Conservation (phyloP, 2,329 filamentous ascomycete species). For the Pseudocercospora fuligena region DNA sequence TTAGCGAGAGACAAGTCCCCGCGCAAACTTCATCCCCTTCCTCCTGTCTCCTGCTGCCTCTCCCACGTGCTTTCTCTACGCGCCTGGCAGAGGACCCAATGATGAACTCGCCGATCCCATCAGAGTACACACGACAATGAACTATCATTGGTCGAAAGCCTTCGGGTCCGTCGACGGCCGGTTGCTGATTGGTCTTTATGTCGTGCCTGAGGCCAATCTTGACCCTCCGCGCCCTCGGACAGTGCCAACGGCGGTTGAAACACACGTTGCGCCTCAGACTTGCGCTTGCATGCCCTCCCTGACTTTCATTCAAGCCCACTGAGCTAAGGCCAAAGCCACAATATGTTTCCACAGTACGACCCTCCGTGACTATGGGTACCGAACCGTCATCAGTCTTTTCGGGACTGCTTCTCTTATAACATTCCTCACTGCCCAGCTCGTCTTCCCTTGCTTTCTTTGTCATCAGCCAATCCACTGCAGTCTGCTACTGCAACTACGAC, state of each 20-base stretch:
- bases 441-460: not conserved
- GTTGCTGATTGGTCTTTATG: not conserved
- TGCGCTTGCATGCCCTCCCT: not conserved
- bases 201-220: conserved; percentile 1
- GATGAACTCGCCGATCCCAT: not conserved
- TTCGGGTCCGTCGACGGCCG: conserved; percentile 7
- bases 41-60: not conserved
- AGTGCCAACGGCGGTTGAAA: not conserved
- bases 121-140: not conserved
- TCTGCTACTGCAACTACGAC: not conserved
- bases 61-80: not conserved
- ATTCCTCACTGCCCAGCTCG: not conserved
- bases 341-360: not conserved
- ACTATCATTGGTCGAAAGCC: not conserved
- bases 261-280: not conserved
- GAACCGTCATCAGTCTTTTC: not conserved
- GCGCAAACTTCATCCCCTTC: not conserved
- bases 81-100: not conserved
- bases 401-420: not conserved
- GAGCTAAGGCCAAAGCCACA: conserved; percentile 2
- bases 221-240: not conserved
- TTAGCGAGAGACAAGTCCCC: not conserved
- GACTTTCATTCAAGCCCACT: not conserved
- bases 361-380: not conserved
- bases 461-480: conserved; percentile 1